Base-by-base conservation (phyloP, 495 filamentous ascomycete genomes). In the Lepidopterella palustris region DNA sequence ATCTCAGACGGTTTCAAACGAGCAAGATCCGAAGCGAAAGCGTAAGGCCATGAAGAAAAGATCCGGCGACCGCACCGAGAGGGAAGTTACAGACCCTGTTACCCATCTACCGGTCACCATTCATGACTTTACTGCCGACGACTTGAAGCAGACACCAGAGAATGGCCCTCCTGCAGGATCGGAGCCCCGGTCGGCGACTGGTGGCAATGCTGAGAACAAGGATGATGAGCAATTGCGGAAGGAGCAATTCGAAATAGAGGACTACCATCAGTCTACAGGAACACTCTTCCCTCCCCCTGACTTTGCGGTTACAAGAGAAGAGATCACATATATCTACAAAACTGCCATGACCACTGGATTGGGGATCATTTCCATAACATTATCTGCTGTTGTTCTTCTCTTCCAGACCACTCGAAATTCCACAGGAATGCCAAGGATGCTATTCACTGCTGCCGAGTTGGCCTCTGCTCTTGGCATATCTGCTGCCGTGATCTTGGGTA, bases 71-170 rank as follows among this genome's bases (percentile, higher is more conserved):
- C 62, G 67, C 35, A 77, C 76, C 28, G 80, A 80, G 15, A 76
- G 84, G 13, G 74, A 84, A 64, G 85, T 88, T n/a, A 88, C 84
- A 5, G 85, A 88, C 70, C 85, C 85, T 0, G 80, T 88, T 13
- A 88, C 85, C 0, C 85, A 88, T 68, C 71, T 88, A 1, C 84
- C 84, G 4, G 74, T 87, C 21, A 70, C 68, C 20, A 82, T 87
- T 35, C 84, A 86, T 64, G 85, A 87, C 63, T 81, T 80, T 60
- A 87, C 84, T 0, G 70, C 75, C 31, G 77, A 80, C 45, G 81
- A 85, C 53, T 70, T 88, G 26, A 73, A 79, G 28, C 72, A 72
- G 3, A 76, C 76, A 1, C 79, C 80, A 20, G 76, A 82, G 63
- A 86, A 86, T 59, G 72, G 78, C 13, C 73, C 79, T 1, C 71